Evolutionary conservation across 2,329 filamentous ascomycete genomes (phyloP), one percentile per base, ranked within the genome.

Genomic region (Ceratocystis huliohia): DNA sequence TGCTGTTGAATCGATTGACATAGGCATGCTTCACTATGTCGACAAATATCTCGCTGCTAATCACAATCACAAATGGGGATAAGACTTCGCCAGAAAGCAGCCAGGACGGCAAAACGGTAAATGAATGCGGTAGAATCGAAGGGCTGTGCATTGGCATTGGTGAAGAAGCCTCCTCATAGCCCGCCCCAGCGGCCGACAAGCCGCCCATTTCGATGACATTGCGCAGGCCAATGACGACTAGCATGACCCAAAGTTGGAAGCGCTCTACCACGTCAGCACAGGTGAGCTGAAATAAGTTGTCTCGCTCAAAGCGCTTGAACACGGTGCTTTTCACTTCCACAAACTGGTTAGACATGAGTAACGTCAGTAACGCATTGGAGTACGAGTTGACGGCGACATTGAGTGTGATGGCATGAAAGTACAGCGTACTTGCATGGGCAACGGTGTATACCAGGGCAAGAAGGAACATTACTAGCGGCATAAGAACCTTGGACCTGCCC

Each of bases 351-450:
- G 92, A 96, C 74, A 99, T 84, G 1, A 99, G 80, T 0, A 99
- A 82, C 0, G 94, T 96, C 44, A 99, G 81, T 3, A 99, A 80
- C 0, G 94, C 93, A 73, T 99, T 99, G 0, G 92, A 96, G 75
- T 99, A 99, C 0, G 93, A 96, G 75, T 99, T 99, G 71, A 99
- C 93, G 0, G 94, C 94, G 2, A 99, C 95, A 70, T 99, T 99
- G 65, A 99, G 82, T 0, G 94, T 96, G 71, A 99, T 96, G 70
- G 97, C 93, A 73, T 99, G 94, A 74, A 96, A 97, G 76, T 99
- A 97, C 0, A 99, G 80, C 0, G 91, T 87, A 0, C 91, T 86
- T 0, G 93, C 87, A 74, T 99, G 94, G 3, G 89, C 79, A 57
- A 95, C 88, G 67, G 93, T 96, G 77, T 99, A 99, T 0, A 83